These are phyloP conservation scores for Pseudocercospora fuligena DNA, from an alignment of 2,329 filamentous ascomycete genomes.

Conservation along the genomic window DNA sequence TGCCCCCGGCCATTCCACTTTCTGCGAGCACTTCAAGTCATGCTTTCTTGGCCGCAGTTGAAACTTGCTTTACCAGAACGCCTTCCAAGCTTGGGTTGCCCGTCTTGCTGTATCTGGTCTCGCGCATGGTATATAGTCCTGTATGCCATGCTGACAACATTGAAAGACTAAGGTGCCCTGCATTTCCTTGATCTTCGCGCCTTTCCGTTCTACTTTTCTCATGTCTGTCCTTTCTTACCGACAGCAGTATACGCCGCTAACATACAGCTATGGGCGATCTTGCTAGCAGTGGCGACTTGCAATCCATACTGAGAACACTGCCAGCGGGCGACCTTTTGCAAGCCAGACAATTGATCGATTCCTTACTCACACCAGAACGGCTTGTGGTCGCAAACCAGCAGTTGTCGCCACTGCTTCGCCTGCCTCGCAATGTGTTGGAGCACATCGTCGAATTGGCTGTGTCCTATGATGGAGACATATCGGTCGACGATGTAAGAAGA, in stretches of 20 bases:
- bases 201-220: background rate
- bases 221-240: background rate
- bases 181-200: constrained; percentile 12
- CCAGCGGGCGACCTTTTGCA: constrained; percentile 19
- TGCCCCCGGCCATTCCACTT: constrained; percentile 5
- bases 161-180: constrained; percentile 17
- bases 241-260: background rate
- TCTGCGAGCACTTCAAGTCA: constrained; percentile 8
- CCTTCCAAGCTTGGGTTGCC: constrained; percentile 14
- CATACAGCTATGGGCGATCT: constrained; percentile 4
- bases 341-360: constrained; percentile 19
- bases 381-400: constrained; percentile 23
- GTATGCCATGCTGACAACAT: constrained; percentile 23
- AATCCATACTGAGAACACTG: constrained; percentile 13
- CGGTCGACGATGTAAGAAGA: constrained; percentile 5
- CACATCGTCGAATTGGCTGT: constrained; percentile 18
- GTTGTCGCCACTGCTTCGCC: constrained; percentile 20
- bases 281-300: constrained; percentile 7
- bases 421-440: constrained; percentile 20
- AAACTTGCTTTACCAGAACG: constrained; percentile 18
- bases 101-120: constrained; percentile 16
- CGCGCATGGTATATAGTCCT: constrained; percentile 18
- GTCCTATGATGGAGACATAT: constrained; percentile 10
- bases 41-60: constrained; percentile 15
- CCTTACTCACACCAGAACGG: constrained; percentile 15